These are phyloP conservation scores for Helicocarpus griseus DNA, from an alignment of 2,329 filamentous ascomycete genomes.

Conservation along the genomic window DNA sequence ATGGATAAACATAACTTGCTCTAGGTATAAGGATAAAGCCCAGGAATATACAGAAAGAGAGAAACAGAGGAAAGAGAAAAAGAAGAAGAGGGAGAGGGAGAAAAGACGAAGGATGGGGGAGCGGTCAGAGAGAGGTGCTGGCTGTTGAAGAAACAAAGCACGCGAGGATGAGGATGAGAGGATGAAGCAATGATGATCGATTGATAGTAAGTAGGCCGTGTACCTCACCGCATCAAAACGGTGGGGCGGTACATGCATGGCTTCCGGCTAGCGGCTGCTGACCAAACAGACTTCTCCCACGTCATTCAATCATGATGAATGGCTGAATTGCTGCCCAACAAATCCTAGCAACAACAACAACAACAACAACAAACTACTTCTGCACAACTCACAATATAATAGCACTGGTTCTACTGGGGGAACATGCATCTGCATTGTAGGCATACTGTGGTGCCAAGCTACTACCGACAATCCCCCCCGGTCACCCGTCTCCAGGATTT, in stretches of 20 bases:
- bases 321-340: background rate
- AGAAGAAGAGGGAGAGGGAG: background rate
- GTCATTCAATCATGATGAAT: too few species aligned
- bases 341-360: background rate
- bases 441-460: too few species aligned
- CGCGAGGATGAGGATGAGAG: background rate
- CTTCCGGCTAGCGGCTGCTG: background rate
- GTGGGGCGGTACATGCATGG: background rate
- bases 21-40: too few species aligned
- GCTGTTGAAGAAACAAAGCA: background rate
- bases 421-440: too few species aligned
- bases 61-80: background rate
- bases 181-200: too few species aligned
- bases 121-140: too few species aligned
- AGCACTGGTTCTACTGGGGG: too few species aligned
- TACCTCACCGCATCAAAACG: background rate
- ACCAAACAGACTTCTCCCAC: too few species aligned
- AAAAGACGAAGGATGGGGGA: background rate
- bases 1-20: background rate
- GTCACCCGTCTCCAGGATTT: too few species aligned
- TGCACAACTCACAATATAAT: too few species aligned
- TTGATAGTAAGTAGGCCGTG: background rate
- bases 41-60: background rate
- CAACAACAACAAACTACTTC: background rate
- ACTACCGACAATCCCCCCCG: too few species aligned